Base-by-base conservation (phyloP, 768 basidiomycete genomes). In the Pleurotus ostreatus region DNA sequence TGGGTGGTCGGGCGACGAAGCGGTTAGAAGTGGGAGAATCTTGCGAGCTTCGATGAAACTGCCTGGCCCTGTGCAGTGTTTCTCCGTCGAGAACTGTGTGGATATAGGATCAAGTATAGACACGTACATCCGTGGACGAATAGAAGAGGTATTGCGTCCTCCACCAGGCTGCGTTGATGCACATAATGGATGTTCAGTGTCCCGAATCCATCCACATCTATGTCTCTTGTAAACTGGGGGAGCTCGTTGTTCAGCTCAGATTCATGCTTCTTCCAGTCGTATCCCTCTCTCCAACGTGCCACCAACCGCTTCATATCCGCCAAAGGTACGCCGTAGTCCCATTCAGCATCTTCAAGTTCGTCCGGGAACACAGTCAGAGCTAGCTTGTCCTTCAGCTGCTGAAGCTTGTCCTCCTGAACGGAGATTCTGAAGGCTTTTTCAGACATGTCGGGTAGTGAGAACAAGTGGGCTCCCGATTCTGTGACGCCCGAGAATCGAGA, bases 11-110 rank as follows among this genome's bases (percentile, higher is more conserved):
- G 73, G 68, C 1, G 74, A 71, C 0, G 68, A 64, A n/a, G 71
- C 65, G 0, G 76, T 70, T 56, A 88, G 67, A 3, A 84, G 62
- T 1, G 83, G 80, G 0, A 88, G 65, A 3, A 87, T 69, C 68
- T 85, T 86, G 41, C 70, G 64, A 7, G 76, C 79, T 67, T 86
- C 84, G n/a, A 78, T 54, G 63, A 85, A 83, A 53, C 77, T 73
- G 54, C 85, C 84, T 0, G 84, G 83, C 85, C 86, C 84, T 84
- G 56, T 11, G 46, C 45, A 18, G 12, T 8, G 2, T n/a, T 11
- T 45, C 6, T 23, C 25, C 8, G n/a, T 49, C 5, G 11, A 48
- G 25, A 12, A 55, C n/a, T 11, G 34, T 16, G 6, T 3, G 4
- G 18, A 8, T 40, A 15, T 20, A 16, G 3, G 9, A 40, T 12